A percentile compares a stretch with the other conserved stretches of the same genome.
These are phyloP conservation scores for Boechera divaricarpa DNA, from an alignment of 345 rosid genomes.

Conservation along the genomic window DNA sequence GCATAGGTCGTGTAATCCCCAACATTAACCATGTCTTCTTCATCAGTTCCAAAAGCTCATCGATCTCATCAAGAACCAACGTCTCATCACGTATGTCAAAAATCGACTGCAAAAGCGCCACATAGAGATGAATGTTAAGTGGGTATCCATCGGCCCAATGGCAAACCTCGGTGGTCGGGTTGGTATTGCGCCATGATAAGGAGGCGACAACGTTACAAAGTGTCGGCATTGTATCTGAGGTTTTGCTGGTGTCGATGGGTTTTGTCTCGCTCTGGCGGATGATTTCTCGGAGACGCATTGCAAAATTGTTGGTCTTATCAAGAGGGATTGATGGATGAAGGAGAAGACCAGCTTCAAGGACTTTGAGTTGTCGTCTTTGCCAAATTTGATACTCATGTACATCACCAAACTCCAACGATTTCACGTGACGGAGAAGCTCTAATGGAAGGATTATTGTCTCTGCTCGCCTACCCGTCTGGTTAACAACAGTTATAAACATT, in stretches of 20 bases:
- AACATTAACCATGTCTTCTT: slow-evolving; percentile 89
- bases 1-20: slow-evolving; percentile 66
- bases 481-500: neutral
- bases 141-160: slow-evolving; percentile 98
- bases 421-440: slow-evolving; percentile 88
- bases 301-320: slow-evolving; percentile 60
- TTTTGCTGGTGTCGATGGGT: slow-evolving; percentile 65
- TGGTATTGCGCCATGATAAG: slow-evolving; percentile 60
- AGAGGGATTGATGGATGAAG: slow-evolving; percentile 67
- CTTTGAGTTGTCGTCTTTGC: slow-evolving; percentile 83
- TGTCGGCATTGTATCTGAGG: slow-evolving; percentile 65
- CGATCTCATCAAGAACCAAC: slow-evolving; percentile 82
- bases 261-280: slow-evolving; percentile 58
- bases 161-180: slow-evolving; percentile 58
- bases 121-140: slow-evolving; percentile 69
- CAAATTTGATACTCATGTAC: slow-evolving; percentile 70
- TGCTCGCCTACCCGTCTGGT: slow-evolving; percentile 74
- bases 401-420: slow-evolving; percentile 59
- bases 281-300: slow-evolving; percentile 63
- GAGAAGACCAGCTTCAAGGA: slow-evolving; percentile 76
- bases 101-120: slow-evolving; percentile 66
- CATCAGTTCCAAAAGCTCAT: slow-evolving; percentile 82
- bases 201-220: slow-evolving; percentile 70
- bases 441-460: slow-evolving; percentile 92
- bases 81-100: slow-evolving; percentile 82